phyloP scores from a whole-genome alignment of 2,329 filamentous ascomycete species.

The Cadophora sp. region DNA sequence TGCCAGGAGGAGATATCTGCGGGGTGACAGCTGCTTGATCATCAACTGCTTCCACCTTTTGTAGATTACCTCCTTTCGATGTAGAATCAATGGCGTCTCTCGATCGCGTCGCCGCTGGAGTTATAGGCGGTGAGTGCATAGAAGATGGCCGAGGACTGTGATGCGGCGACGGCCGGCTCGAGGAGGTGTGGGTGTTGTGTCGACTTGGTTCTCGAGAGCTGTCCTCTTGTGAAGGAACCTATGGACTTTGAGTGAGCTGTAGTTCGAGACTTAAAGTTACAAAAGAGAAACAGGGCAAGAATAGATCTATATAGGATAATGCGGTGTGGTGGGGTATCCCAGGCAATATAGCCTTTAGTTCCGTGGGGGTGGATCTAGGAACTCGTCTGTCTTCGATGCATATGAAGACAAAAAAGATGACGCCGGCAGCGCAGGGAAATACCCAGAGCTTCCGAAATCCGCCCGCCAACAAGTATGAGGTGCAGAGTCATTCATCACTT shows the following conservation, averaged over 20 bases:
- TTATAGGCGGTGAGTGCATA: constrained; percentile 88
- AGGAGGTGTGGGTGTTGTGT: constrained; percentile 69
- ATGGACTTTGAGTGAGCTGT: constrained; percentile 33
- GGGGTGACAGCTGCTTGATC: constrained; percentile 67
- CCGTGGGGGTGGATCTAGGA: constrained; percentile 37
- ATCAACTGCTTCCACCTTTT: constrained; percentile 47
- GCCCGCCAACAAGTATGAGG: constrained; percentile 12
- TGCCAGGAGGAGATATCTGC: constrained; percentile 67
- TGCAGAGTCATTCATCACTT: constrained; percentile 5
- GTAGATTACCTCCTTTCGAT: constrained; percentile 44
- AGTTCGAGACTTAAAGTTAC: constrained; percentile 6
- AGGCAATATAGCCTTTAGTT: constrained; percentile 27
- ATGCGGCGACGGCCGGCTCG: constrained; percentile 68
- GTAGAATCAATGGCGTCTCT: constrained; percentile 52
- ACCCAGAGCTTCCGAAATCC: constrained; percentile 17
- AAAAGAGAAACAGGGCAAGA: constrained; percentile 25
- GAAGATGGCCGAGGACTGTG: constrained; percentile 71
- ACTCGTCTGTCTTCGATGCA: constrained; percentile 29
- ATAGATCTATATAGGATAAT: constrained; percentile 30
- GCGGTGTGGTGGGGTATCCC: constrained; percentile 34
- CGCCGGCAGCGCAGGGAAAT: constrained; percentile 28
- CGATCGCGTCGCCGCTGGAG: constrained; percentile 77
- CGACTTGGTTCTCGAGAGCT: constrained; percentile 64
- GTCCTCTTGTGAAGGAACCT: constrained; percentile 68
- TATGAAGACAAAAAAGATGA: constrained; percentile 21